phyloP scores from a whole-genome alignment of 306 rosid species.

The Alnus glutinosa region DNA sequence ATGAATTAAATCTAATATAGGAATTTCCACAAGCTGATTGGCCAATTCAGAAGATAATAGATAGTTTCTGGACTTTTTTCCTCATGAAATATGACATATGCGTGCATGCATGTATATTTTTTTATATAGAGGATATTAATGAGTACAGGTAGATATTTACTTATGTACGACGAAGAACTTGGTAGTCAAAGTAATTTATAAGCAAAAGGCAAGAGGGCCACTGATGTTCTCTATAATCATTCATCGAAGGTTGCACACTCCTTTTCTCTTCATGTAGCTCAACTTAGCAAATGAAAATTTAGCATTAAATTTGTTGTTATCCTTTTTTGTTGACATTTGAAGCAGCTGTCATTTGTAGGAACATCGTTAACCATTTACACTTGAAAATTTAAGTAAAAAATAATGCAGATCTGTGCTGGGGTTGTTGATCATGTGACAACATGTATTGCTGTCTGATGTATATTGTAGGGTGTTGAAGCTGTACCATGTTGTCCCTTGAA shows the following conservation, averaged over 20 bases:
- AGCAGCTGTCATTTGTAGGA: background rate
- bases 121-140: background rate
- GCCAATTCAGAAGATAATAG: background rate
- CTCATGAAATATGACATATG: background rate
- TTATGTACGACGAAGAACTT: too few species aligned
- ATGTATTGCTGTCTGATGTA: background rate
- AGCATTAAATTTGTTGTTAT: background rate
- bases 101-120: background rate
- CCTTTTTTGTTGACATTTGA: background rate
- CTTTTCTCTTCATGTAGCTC: background rate
- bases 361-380: background rate
- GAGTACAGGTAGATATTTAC: too few species aligned
- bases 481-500: background rate
- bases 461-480: background rate
- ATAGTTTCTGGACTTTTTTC: background rate
- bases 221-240: too few species aligned
- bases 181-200: too few species aligned
- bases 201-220: too few species aligned
- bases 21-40: background rate
- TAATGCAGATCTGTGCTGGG: background rate
- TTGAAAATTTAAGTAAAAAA: background rate
- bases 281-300: background rate
- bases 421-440: background rate
- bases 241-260: background rate
- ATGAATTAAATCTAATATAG: background rate